These are phyloP conservation scores for Alternaria ethzedia DNA, from an alignment of 2,329 filamentous ascomycete species.

Conservation along the genomic window DNA sequence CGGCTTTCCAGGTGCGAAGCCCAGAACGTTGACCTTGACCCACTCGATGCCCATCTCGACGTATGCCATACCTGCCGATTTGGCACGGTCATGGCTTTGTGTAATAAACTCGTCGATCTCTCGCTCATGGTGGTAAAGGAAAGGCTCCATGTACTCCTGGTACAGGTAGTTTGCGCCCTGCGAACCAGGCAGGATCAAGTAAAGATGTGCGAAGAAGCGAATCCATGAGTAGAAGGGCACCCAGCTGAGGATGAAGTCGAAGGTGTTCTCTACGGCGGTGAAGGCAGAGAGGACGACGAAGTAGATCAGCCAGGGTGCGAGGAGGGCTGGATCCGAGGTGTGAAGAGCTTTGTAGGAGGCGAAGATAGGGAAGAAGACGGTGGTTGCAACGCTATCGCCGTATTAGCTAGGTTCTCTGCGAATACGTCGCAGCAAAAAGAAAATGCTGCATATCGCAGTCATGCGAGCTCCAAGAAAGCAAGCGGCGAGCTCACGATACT, in stretches of 20 bases:
- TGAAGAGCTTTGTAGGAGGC: constrained; percentile 98
- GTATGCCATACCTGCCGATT: constrained; percentile 72
- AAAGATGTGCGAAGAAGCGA: constrained; percentile 84
- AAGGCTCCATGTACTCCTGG: constrained; percentile 83
- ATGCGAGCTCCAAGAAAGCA: constrained; percentile 12
- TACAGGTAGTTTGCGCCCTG: constrained; percentile 90
- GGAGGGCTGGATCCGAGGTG: constrained; percentile 83
- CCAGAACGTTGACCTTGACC: constrained; percentile 79
- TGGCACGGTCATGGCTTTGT: constrained; percentile 77
- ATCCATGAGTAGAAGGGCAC: constrained; percentile 94
- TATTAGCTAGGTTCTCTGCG: constrained; percentile 20
- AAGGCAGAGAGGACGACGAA: constrained; percentile 90
- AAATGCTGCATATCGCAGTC: constrained; percentile 5
- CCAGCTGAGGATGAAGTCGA: constrained; percentile 86
- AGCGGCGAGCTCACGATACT: constrained; percentile 11
- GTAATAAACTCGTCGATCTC: constrained; percentile 92
- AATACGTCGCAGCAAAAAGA: background rate
- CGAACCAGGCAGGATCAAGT: constrained; percentile 96
- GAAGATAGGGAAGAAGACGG: constrained; percentile 93
- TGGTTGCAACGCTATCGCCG: constrained; percentile 58
- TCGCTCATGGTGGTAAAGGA: constrained; percentile 82
- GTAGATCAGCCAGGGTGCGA: constrained; percentile 99
- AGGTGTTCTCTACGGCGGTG: constrained; percentile 84
- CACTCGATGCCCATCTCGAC: constrained; percentile 56
- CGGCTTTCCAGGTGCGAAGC: constrained; percentile 64